Conservation (phyloP, 2,329 filamentous ascomycete species). For the Decorospora gaudefroyi region DNA sequence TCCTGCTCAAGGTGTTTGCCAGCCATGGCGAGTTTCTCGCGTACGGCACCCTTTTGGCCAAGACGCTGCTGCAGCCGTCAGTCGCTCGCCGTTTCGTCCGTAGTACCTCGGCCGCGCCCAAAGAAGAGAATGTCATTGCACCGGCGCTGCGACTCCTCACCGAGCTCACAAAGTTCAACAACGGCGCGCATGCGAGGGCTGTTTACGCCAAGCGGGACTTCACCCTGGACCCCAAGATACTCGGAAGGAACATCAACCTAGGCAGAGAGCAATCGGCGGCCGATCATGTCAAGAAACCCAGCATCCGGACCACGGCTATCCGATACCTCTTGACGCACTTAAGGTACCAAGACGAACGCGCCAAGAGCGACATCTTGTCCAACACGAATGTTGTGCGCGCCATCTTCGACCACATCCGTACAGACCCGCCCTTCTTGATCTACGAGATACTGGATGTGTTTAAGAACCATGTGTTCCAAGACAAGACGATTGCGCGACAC, state of each 20-base stretch:
- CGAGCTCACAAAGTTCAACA: conserved; percentile 84
- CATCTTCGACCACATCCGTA: conserved; percentile 75
- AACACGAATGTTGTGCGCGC: conserved; percentile 70
- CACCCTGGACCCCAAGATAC: conserved; percentile 70
- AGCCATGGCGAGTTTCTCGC: conserved; percentile 72
- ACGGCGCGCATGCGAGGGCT: conserved; percentile 75
- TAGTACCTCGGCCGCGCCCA: conserved; percentile 77
- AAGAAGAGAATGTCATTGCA: conserved; percentile 85
- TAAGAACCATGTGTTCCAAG: conserved; percentile 71
- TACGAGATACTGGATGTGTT: conserved; percentile 74
- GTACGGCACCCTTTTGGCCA: conserved; percentile 77
- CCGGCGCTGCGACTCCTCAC: conserved; percentile 83
- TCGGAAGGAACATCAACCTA: conserved; percentile 81
- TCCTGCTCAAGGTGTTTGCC: conserved; percentile 79
- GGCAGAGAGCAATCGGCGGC: conserved; percentile 61
- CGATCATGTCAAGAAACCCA: conserved; percentile 69
- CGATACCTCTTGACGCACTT: conserved; percentile 79
- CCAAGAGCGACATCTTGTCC: conserved; percentile 80
- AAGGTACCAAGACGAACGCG: conserved; percentile 74
- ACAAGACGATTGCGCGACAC: conserved; percentile 72
- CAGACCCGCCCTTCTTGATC: conserved; percentile 76
- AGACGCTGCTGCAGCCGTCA: conserved; percentile 77
- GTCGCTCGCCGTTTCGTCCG: conserved; percentile 80
- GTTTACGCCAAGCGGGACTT: conserved; percentile 78
- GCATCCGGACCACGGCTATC: conserved; percentile 80